phyloP scores from a whole-genome alignment of 2,329 filamentous ascomycete species.

The Fusarium sp. region DNA sequence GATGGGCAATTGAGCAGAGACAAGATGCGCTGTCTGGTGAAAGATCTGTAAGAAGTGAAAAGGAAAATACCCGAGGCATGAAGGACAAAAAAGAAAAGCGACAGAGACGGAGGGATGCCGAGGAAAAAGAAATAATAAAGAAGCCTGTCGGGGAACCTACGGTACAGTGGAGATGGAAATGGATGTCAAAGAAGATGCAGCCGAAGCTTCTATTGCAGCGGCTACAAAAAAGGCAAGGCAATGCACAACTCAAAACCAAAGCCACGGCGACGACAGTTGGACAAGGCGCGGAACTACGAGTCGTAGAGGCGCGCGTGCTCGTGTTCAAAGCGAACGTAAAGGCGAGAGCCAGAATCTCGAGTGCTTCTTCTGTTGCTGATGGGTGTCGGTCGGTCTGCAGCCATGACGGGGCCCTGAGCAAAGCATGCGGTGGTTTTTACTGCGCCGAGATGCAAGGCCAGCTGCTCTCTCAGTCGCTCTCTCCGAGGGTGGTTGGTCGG shows the following conservation, averaged over 20 bases:
- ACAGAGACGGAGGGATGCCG: conserved; percentile 9
- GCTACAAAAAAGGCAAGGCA: not conserved
- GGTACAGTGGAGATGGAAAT: conserved; percentile 27
- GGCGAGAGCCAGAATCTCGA: not conserved
- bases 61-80: not conserved
- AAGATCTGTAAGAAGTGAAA: not conserved
- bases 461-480: conserved; percentile 12
- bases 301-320: too few species aligned
- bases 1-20: conserved; percentile 10
- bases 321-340: not conserved
- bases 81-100: conserved; percentile 18
- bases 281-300: not conserved
- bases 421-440: conserved; percentile 26
- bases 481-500: too few species aligned
- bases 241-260: not conserved
- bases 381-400: conserved; percentile 6
- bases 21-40: conserved; percentile 1
- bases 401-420: conserved; percentile 22
- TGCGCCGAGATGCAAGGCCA: not conserved
- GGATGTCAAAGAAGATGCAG: conserved; percentile 11
- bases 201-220: conserved; percentile 29
- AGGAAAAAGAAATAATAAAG: conserved; percentile 11
- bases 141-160: not conserved
- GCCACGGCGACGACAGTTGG: not conserved
- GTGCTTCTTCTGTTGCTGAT: conserved; percentile 12